A percentile compares a stretch with the other conserved stretches of the same genome.
Evolutionary conservation across 139 green algal species (phyloP).

Genomic region (Limnomonas spitsbergensis): DNA sequence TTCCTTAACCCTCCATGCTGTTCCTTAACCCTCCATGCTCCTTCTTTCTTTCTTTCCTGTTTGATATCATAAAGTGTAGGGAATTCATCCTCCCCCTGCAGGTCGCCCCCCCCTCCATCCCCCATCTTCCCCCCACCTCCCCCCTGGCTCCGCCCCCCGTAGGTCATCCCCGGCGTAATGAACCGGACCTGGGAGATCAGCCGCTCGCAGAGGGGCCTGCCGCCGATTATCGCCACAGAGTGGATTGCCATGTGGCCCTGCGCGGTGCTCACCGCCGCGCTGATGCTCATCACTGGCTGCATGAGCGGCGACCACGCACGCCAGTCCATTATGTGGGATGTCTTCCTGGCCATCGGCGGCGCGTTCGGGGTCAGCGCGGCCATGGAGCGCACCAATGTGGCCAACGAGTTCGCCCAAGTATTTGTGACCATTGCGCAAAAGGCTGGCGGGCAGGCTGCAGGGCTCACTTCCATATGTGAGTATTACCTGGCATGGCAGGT

Average conservation of each 20-base stretch:
- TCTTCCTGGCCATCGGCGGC: slow-evolving; percentile 59
- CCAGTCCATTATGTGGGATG: slow-evolving; percentile 44
- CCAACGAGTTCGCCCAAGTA: slow-evolving; percentile 18
- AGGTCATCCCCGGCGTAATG: too few relatives aligned
- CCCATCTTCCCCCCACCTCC: too few relatives aligned
- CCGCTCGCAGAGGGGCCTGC: too few relatives aligned
- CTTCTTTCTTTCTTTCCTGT: too few relatives aligned
- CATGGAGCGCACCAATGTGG: slow-evolving; percentile 26
- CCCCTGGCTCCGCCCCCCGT: neutral
- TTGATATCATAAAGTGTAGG: too few relatives aligned
- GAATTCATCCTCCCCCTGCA: too few relatives aligned
- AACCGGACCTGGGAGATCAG: too few relatives aligned
- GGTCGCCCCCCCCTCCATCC: too few relatives aligned
- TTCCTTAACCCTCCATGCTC: too few relatives aligned
- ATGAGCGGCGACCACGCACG: slow-evolving; percentile 31
- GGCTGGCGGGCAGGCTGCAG: neutral
- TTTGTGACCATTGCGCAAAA: slow-evolving; percentile 34
- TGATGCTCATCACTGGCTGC: slow-evolving; percentile 22
- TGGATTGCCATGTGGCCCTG: slow-evolving; percentile 43
- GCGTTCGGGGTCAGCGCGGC: slow-evolving; percentile 58
- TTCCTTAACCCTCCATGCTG: too few relatives aligned
- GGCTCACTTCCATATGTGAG: neutral
- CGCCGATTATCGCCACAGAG: too few relatives aligned
- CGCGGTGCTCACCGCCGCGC: slow-evolving; percentile 35
- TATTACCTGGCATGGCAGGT: neutral